phyloP scores from a whole-genome alignment of 1,284 basidiomycete species.

The Kwoniella shivajii region DNA sequence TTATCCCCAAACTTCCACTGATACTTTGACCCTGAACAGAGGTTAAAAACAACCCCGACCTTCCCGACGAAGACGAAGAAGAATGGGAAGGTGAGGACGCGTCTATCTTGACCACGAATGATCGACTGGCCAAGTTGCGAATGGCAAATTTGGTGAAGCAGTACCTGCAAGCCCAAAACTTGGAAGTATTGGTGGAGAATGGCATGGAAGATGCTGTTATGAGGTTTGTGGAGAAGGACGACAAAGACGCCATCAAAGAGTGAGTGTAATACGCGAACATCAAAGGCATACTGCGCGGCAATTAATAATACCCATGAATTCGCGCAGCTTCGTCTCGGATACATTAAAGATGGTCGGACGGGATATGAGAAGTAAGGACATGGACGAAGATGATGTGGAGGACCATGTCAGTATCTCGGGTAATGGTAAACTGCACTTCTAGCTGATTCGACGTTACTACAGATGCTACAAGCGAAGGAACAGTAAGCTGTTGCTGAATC shows the following conservation, averaged over 20 bases:
- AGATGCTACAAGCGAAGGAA: conserved; percentile 71
- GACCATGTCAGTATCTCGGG: conserved; percentile 59
- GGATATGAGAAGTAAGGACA: conserved; percentile 59
- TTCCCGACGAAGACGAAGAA: conserved; percentile 64
- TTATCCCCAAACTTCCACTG: not conserved
- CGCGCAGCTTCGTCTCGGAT: conserved; percentile 66
- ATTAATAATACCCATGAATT: conserved; percentile 1
- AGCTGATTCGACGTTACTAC: conserved; percentile 63
- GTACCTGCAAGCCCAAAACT: conserved; percentile 83
- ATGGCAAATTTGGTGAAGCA: conserved; percentile 72
- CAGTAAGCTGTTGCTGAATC: conserved; percentile 57
- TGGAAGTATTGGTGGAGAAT: conserved; percentile 80
- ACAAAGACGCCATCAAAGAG: conserved; percentile 84
- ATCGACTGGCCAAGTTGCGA: conserved; percentile 52
- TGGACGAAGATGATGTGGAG: conserved; percentile 69
- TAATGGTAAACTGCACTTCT: not conserved
- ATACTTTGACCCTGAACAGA: conserved; percentile 24
- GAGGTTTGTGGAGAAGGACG: conserved; percentile 93
- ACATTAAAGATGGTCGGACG: conserved; percentile 63
- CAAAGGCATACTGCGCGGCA: not conserved
- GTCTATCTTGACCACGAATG: conserved; percentile 43
- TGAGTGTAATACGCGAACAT: conserved; percentile 55
- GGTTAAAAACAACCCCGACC: conserved; percentile 42
- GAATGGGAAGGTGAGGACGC: conserved; percentile 69
- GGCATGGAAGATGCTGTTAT: conserved; percentile 90